A percentile compares a stretch with the other conserved stretches of the same genome.
phyloP scores from a whole-genome alignment of 495 filamentous ascomycete genomes.

The Xylaria grammica region DNA sequence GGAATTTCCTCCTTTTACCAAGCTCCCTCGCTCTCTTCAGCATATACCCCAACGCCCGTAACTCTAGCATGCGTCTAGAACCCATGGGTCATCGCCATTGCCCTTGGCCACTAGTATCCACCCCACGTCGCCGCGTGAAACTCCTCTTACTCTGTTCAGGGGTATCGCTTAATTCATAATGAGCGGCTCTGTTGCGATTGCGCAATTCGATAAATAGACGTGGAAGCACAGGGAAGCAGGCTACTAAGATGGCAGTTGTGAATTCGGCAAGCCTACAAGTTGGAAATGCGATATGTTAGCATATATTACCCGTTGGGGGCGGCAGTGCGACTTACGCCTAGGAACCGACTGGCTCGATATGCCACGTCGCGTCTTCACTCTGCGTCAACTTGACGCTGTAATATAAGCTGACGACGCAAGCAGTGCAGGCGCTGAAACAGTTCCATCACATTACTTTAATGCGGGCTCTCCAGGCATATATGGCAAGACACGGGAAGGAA shows the following conservation, averaged over 20 bases:
- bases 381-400: constrained; percentile 12
- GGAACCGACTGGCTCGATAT: constrained; percentile 19
- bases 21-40: no score
- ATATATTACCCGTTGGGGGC: background rate
- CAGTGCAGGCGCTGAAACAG: constrained; percentile 18
- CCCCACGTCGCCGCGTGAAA: no score
- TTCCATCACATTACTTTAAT: background rate
- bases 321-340: constrained; percentile 23
- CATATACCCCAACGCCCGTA: no score
- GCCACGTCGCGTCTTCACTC: constrained; percentile 22
- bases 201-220: constrained; percentile 7
- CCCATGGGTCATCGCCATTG: no score
- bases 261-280: constrained; percentile 21
- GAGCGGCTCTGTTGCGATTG: background rate
- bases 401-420: constrained; percentile 23
- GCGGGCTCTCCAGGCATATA: background rate
- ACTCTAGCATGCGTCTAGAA: no score
- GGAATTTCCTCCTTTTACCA: no score
- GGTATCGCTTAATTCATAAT: no score
- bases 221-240: constrained; percentile 23
- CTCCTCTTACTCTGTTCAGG: no score
- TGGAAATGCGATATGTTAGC: no score
- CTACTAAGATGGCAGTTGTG: constrained; percentile 23
- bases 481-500: background rate
- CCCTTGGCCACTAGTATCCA: no score